A percentile compares a stretch with the other conserved stretches of the same genome.
Conservation (phyloP, 371 early-diverging fungal species). For the Spraguea lophii region DNA sequence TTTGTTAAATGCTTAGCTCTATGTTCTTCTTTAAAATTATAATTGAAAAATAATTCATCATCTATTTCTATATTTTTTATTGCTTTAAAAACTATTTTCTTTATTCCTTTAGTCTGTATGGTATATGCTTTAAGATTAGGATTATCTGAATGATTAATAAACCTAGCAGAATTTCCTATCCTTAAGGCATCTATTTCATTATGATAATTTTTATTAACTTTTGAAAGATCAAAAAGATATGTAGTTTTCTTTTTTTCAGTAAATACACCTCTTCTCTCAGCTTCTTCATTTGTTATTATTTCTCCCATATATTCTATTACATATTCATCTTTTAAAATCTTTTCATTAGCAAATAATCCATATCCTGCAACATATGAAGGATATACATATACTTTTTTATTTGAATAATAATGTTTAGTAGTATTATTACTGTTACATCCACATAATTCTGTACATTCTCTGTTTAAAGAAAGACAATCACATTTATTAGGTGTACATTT, state of each 20-base stretch:
- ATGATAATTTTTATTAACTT: background rate
- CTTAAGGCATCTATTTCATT: conserved; percentile 28
- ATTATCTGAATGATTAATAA: conserved; percentile 33
- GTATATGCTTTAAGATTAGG: conserved; percentile 14
- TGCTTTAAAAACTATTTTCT: conserved; percentile 26
- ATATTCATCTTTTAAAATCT: conserved; percentile 50
- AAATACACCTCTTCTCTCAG: conserved; percentile 33
- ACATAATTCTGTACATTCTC: conserved; percentile 22
- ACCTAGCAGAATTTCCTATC: conserved; percentile 35
- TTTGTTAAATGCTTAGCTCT: conserved; percentile 22
- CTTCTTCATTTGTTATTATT: conserved; percentile 50
- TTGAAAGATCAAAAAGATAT: conserved; percentile 33
- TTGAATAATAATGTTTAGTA: background rate
- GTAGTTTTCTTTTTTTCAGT: conserved; percentile 30
- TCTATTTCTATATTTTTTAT: conserved; percentile 20
- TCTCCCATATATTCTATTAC: conserved; percentile 70
- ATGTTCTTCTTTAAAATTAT: conserved; percentile 22
- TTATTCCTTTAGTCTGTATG: conserved; percentile 7
- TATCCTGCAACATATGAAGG: conserved; percentile 48
- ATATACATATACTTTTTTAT: conserved; percentile 3
- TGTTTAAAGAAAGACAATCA: conserved; percentile 4
- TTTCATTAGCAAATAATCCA: conserved; percentile 53
- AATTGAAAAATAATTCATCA: conserved; percentile 39
- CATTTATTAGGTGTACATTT: conserved; percentile 10
- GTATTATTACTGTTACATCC: conserved; percentile 8